These are phyloP conservation scores for Brassica balearica DNA, from an alignment of 441 rosid species.

Conservation along the genomic window DNA sequence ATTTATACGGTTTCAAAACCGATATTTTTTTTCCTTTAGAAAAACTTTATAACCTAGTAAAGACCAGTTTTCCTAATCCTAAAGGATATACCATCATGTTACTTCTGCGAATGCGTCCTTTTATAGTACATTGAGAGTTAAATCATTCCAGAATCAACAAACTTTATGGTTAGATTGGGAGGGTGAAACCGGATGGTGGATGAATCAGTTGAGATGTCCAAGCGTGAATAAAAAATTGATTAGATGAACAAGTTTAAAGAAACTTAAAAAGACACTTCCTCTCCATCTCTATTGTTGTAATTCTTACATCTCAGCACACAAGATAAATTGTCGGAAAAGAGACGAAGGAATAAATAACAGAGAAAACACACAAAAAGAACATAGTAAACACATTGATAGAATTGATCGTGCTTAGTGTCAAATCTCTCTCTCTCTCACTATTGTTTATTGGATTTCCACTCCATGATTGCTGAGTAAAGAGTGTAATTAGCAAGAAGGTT, in stretches of 20 bases:
- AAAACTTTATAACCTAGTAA: too few species aligned
- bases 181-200: background rate
- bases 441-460: conserved; percentile 67
- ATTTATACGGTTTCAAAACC: too few species aligned
- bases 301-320: conserved; percentile 19
- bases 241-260: background rate
- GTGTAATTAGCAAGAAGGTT: conserved; percentile 77
- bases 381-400: conserved; percentile 23
- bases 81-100: too few species aligned
- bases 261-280: background rate
- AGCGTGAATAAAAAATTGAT: background rate
- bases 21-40: too few species aligned
- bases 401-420: background rate
- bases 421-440: conserved; percentile 25
- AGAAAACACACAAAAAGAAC: conserved; percentile 20
- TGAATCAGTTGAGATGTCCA: background rate
- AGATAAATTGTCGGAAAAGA: conserved; percentile 16
- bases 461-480: conserved; percentile 72
- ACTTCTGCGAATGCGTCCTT: too few species aligned
- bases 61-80: too few species aligned
- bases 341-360: conserved; percentile 6
- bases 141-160: too few species aligned
- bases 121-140: too few species aligned
- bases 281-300: background rate
- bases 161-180: too few species aligned